Conservation (phyloP, 768 basidiomycete species). For the Pulveroboletus sp. region DNA sequence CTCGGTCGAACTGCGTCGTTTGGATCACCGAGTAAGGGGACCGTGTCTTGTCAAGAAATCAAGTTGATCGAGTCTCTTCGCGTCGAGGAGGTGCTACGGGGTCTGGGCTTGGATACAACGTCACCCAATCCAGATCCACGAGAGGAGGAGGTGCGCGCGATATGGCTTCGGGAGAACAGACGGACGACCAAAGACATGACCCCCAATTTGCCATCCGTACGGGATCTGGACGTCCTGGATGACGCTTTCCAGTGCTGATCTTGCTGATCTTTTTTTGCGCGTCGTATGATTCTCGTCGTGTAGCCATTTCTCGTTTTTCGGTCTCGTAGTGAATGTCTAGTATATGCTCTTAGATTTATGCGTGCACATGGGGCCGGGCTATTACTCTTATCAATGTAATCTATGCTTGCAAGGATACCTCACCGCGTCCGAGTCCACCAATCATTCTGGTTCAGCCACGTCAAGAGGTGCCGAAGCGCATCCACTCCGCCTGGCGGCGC, state of each 20-base stretch:
- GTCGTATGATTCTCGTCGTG: slow-evolving; percentile 5
- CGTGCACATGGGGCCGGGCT: neutral
- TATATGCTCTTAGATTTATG: slow-evolving; percentile 27
- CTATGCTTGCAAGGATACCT: slow-evolving; percentile 5
- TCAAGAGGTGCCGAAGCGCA: slow-evolving; percentile 51
- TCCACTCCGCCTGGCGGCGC: slow-evolving; percentile 49
- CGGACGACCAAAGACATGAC: slow-evolving; percentile 37
- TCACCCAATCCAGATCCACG: slow-evolving; percentile 31
- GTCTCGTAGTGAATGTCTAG: slow-evolving; percentile 8
- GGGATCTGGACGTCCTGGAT: slow-evolving; percentile 20
- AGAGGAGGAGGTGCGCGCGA: slow-evolving; percentile 41
- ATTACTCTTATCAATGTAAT: slow-evolving; percentile 3
- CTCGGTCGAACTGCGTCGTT: slow-evolving; percentile 62
- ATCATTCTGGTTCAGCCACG: slow-evolving; percentile 49
- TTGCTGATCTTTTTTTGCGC: neutral
- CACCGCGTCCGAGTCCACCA: slow-evolving; percentile 47
- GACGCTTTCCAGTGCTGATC: slow-evolving; percentile 34
- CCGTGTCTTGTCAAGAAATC: slow-evolving; percentile 40
- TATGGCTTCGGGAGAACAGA: slow-evolving; percentile 40
- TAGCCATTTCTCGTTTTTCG: slow-evolving; percentile 11
- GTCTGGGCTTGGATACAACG: slow-evolving; percentile 43
- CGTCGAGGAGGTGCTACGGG: slow-evolving; percentile 66
- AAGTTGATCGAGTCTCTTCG: slow-evolving; percentile 60
- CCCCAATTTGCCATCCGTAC: slow-evolving; percentile 11
- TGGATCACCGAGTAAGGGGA: slow-evolving; percentile 29